Base-by-base conservation (phyloP, 257 asterid genomes). In the Pogostemon cablin region DNA sequence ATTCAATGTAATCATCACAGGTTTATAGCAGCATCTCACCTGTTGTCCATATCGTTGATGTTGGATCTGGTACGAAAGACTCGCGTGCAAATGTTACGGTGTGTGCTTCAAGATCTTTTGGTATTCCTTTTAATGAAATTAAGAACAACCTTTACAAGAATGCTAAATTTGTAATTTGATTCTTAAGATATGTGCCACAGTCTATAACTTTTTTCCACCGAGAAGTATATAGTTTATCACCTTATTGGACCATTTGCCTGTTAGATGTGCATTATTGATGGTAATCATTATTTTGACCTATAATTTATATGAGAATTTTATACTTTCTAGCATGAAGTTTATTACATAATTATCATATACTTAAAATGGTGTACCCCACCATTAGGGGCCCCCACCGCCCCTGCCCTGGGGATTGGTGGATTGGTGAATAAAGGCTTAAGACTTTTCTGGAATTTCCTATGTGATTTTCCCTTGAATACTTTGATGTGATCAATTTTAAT, bases 11-110 rank as follows among this genome's bases (percentile, higher is more conserved):
- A 44, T 65, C 25, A 40, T 52, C 40, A 41, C 91, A 93, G 99
- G 91, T 80, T 72, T 93, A 93, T 84, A 77, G 97, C 52, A 91
- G 99, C 76, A 83, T 91, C 64, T 85, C 96, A 59, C 99, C 99
- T 11, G 72, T 81, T 32, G 96, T 89, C 39, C 96, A 93, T 77
- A 87, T 93, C 20, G 99, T 93, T 67, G 92, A 93, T 80, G 88
- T 91, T 65, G 90, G 95, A 84, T 89, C 97, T 67, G 82, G 82
- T 71, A 74, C 85, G 52, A 86, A 80, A 72, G 89, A 91, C 71
- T 93, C 97, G 60, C 72, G 71, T 56, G 96, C 97, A 57, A 93
- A 93, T 68, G 84, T 93, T 67, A 93, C 96, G 84, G 99, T 93
- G 35, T 65, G 85, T 78, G 20, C 72, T 80, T 73, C 65, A 9